Evolutionary conservation across 1,139 yeast species (phyloP).

Genomic region (Hyphopichia wangnamkhiaoensis): DNA sequence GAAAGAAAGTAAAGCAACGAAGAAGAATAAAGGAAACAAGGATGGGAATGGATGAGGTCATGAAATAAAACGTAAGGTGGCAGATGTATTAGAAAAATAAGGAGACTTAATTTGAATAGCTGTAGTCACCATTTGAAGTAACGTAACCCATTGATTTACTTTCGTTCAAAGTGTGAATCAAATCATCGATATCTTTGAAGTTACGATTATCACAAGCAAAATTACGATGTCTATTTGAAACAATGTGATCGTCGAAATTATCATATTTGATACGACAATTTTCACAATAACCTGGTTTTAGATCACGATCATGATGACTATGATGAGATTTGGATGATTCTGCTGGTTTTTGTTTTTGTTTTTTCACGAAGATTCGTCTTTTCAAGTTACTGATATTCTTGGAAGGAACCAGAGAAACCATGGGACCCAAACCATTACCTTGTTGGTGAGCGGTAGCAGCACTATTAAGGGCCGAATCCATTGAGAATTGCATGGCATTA

Average conservation of each 20-base stretch:
- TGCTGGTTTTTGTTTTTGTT: conserved; percentile 50
- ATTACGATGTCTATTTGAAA: conserved; percentile 68
- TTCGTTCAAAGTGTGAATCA: conserved; percentile 53
- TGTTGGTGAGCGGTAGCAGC: conserved; percentile 27
- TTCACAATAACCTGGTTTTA: conserved; percentile 80
- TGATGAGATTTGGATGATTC: conserved; percentile 11
- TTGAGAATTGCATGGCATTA: conserved; percentile 38
- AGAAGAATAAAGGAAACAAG: background rate
- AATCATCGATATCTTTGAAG: conserved; percentile 74
- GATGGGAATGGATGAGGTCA: background rate
- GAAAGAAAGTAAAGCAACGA: background rate
- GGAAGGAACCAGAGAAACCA: conserved; percentile 66
- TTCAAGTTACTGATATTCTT: conserved; percentile 64
- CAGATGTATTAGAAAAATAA: conserved; percentile 2
- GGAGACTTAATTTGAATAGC: conserved; percentile 16
- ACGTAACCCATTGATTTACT: conserved; percentile 43
- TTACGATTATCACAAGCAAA: conserved; percentile 76
- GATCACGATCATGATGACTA: conserved; percentile 31
- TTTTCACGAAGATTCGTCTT: conserved; percentile 49
- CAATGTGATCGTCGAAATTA: conserved; percentile 74
- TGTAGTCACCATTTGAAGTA: conserved; percentile 47
- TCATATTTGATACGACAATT: conserved; percentile 89
- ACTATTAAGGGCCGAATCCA: conserved; percentile 47
- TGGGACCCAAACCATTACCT: conserved; percentile 73
- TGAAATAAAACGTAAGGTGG: background rate